phyloP scores from a whole-genome alignment of 495 filamentous ascomycete genomes.

The Aspergillus heteromorphus region DNA sequence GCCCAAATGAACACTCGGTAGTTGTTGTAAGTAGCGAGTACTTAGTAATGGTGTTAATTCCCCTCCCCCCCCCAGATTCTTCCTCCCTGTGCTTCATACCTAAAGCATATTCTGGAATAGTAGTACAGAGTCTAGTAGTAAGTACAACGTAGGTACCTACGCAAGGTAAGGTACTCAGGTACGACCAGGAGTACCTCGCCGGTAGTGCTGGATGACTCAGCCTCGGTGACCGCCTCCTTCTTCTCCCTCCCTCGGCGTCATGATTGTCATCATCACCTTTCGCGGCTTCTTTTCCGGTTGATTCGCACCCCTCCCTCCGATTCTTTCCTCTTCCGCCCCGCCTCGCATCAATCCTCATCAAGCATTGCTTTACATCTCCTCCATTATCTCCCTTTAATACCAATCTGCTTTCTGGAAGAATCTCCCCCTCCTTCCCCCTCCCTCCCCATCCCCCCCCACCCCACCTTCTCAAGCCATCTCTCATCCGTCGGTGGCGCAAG shows the following conservation, averaged over 20 bases:
- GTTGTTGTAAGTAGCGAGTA: no score
- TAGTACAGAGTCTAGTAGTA: no score
- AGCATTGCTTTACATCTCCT: background rate
- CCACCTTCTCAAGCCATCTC: slow-evolving; percentile 14
- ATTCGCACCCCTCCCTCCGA: slow-evolving; percentile 1
- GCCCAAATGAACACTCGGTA: no score
- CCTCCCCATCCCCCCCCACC: slow-evolving; percentile 6
- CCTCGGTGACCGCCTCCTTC: slow-evolving; percentile 20
- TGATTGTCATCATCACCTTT: slow-evolving; percentile 16
- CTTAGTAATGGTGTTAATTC: no score
- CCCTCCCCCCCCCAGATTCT: no score
- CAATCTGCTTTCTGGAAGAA: background rate
- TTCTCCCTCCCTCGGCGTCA: slow-evolving; percentile 13
- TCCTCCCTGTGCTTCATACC: no score
- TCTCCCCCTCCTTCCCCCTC: background rate
- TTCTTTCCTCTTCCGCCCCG: slow-evolving; percentile 1
- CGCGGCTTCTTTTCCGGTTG: slow-evolving; percentile 6
- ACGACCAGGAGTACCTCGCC: no score
- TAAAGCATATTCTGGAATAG: no score
- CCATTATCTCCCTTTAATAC: background rate
- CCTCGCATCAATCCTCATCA: background rate
- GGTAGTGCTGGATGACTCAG: no score
- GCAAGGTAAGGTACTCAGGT: no score
- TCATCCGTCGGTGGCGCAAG: slow-evolving; percentile 34
- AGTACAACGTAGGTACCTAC: background rate